Evolutionary conservation across 176 grass and related monocot species (phyloP).

Genomic region (Eragrostis curvula): DNA sequence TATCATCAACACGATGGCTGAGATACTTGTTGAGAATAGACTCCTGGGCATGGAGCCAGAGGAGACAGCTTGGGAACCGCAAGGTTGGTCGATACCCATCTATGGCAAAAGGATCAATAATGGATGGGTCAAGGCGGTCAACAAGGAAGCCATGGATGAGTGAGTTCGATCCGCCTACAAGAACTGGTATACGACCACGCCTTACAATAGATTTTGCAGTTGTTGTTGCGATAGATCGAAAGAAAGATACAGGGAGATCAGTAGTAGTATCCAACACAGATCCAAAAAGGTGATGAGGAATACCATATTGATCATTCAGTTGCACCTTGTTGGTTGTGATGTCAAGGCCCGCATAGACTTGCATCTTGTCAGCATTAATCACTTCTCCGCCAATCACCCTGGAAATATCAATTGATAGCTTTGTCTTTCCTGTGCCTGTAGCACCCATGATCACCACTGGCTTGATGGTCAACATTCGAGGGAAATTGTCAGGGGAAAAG

Average conservation of each 20-base stretch:
- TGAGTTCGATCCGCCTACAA: constrained; percentile 57
- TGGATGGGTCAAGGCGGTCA: background rate
- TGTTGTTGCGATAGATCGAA: background rate
- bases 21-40: background rate
- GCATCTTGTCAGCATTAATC: no score
- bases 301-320: background rate
- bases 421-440: no score
- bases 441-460: constrained; percentile 52
- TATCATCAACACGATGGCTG: background rate
- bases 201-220: constrained; percentile 17
- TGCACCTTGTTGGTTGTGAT: constrained; percentile 59
- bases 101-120: background rate
- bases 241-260: constrained; percentile 30
- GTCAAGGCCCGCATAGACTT: constrained; percentile 51
- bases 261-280: background rate
- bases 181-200: constrained; percentile 30
- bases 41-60: constrained; percentile 36
- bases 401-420: no score
- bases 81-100: background rate
- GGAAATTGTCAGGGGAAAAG: background rate
- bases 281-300: no score
- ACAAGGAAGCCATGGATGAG: constrained; percentile 45
- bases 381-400: no score
- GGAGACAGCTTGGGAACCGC: constrained; percentile 33
- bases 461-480: background rate